These are phyloP conservation scores for Penicillium verhagenii DNA, from an alignment of 495 filamentous ascomycete species.

Conservation along the genomic window DNA sequence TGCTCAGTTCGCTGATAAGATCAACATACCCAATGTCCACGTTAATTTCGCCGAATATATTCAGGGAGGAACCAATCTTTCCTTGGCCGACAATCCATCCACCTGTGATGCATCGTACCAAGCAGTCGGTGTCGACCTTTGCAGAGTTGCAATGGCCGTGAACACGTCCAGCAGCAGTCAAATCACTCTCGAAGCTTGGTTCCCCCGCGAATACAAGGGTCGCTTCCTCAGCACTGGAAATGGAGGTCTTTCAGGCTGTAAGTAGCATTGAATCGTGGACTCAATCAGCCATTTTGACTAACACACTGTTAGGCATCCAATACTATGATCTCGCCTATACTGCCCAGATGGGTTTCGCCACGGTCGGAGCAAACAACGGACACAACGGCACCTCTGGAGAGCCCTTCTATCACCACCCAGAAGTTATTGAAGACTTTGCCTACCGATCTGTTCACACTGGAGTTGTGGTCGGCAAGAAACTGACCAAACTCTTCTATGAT, in stretches of 20 bases:
- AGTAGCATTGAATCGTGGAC: slow-evolving; percentile 18
- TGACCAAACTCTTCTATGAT: slow-evolving; percentile 49
- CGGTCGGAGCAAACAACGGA: slow-evolving; percentile 56
- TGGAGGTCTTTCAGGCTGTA: slow-evolving; percentile 56
- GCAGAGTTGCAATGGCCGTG: slow-evolving; percentile 57
- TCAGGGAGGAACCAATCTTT: slow-evolving; percentile 47
- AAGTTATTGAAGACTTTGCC: slow-evolving; percentile 51
- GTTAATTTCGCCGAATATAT: slow-evolving; percentile 45
- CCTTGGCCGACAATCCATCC: slow-evolving; percentile 44
- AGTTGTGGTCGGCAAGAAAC: slow-evolving; percentile 49
- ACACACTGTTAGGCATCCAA: slow-evolving; percentile 37
- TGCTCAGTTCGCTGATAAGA: slow-evolving; percentile 28
- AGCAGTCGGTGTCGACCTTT: slow-evolving; percentile 47
- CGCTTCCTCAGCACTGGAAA: slow-evolving; percentile 57
- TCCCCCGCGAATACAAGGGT: slow-evolving; percentile 52
- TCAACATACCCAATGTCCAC: slow-evolving; percentile 36
- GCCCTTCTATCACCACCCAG: slow-evolving; percentile 50
- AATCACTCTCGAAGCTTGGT: slow-evolving; percentile 58
- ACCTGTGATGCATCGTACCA: slow-evolving; percentile 44
- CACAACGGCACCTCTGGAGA: slow-evolving; percentile 54
- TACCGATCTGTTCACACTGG: slow-evolving; percentile 51
- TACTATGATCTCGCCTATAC: slow-evolving; percentile 47
- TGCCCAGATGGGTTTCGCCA: slow-evolving; percentile 51
- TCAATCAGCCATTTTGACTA: background rate
- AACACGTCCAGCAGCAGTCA: slow-evolving; percentile 52